These are phyloP conservation scores for Talaromyces sp. DNA, from an alignment of 2,329 filamentous ascomycete genomes.

Conservation along the genomic window DNA sequence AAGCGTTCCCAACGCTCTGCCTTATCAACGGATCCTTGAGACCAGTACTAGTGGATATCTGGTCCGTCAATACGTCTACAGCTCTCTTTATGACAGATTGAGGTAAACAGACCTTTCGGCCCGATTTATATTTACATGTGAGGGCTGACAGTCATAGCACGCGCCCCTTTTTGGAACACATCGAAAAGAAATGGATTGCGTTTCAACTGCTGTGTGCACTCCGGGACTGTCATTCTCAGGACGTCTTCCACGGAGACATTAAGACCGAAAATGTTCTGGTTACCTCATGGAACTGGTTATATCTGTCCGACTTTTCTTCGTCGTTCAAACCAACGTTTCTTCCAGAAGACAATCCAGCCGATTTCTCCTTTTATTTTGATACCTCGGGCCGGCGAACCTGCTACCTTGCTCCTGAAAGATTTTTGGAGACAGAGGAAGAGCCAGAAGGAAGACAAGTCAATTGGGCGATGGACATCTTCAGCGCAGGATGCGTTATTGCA, in stretches of 20 bases:
- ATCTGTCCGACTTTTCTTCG: constrained; percentile 94
- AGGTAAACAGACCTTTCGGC: constrained; percentile 34
- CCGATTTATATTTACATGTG: not conserved
- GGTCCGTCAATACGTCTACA: constrained; percentile 91
- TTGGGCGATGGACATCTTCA: constrained; percentile 99
- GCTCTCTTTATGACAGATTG: constrained; percentile 92
- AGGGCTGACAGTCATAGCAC: constrained; percentile 57
- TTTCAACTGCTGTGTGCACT: constrained; percentile 92
- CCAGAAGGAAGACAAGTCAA: constrained; percentile 60
- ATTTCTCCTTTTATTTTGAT: constrained; percentile 98
- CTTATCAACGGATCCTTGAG: constrained; percentile 86
- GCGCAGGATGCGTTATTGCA: constrained; percentile 91
- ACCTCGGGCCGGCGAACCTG: constrained; percentile 86
- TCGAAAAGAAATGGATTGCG: constrained; percentile 98
- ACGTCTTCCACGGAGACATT: constrained; percentile 95
- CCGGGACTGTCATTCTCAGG: constrained; percentile 81
- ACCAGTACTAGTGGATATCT: constrained; percentile 88
- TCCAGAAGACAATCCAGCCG: constrained; percentile 92
- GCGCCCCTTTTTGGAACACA: constrained; percentile 89
- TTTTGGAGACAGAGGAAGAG: constrained; percentile 66
- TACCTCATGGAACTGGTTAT: constrained; percentile 99
- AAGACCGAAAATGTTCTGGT: constrained; percentile 97
- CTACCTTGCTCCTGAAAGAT: constrained; percentile 91
- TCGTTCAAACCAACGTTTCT: constrained; percentile 91
- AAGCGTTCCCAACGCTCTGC: constrained; percentile 83